Evolutionary conservation across 768 basidiomycete species (phyloP).

Genomic region (Mycena kentingensis): DNA sequence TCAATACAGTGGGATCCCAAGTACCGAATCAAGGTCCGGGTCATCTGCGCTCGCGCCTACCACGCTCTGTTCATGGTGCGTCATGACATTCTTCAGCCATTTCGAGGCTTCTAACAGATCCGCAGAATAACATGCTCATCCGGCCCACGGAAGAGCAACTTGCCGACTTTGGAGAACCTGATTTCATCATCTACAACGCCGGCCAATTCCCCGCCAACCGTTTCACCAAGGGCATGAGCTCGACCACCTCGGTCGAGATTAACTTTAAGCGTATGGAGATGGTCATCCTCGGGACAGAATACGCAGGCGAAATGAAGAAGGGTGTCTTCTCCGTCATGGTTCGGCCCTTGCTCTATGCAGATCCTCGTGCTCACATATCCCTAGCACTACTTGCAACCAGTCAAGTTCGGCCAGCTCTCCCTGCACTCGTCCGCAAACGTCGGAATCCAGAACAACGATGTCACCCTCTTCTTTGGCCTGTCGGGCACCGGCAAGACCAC

Average conservation of each 20-base stretch:
- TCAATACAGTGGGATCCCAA: slow-evolving; percentile 87
- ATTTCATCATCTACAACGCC: slow-evolving; percentile 99
- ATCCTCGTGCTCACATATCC: slow-evolving; percentile 19
- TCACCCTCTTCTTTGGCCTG: slow-evolving; percentile 98
- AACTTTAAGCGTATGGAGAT: slow-evolving; percentile 99
- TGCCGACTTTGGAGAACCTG: slow-evolving; percentile 92
- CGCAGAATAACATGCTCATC: slow-evolving; percentile 98
- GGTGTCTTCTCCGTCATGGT: slow-evolving; percentile 99
- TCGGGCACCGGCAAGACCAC: slow-evolving; percentile 99
- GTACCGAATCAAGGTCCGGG: slow-evolving; percentile 99
- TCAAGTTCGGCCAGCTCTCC: slow-evolving; percentile 97
- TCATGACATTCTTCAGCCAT: slow-evolving; percentile 27
- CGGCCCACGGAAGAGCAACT: slow-evolving; percentile 96
- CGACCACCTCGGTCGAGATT: slow-evolving; percentile 97
- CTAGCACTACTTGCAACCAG: slow-evolving; percentile 95
- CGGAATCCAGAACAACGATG: slow-evolving; percentile 83
- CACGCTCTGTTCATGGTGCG: slow-evolving; percentile 97
- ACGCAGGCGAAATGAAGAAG: slow-evolving; percentile 99
- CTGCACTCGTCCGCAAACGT: slow-evolving; percentile 98
- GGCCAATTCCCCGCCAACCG: slow-evolving; percentile 99
- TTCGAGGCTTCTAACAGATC: slow-evolving; percentile 23
- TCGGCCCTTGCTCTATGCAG: slow-evolving; percentile 20
- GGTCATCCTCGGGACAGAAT: slow-evolving; percentile 99
- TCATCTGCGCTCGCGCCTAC: slow-evolving; percentile 97
- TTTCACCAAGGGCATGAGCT: slow-evolving; percentile 99